Conservation (phyloP, 495 filamentous ascomycete genomes). For the Talaromyces liani region DNA sequence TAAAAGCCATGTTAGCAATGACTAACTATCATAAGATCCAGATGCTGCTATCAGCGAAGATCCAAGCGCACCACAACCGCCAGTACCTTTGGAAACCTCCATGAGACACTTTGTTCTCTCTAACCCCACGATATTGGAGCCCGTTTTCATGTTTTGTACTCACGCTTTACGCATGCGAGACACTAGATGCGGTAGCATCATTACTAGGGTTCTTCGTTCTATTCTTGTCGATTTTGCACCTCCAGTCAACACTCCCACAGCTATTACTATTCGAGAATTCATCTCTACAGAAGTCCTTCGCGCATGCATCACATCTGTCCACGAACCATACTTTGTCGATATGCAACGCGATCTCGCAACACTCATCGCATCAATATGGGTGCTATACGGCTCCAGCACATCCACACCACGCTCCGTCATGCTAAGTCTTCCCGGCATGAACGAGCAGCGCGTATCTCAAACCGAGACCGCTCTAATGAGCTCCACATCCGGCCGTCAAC, state of each 20-base stretch:
- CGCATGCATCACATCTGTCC: slow-evolving; percentile 76
- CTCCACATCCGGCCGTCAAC: slow-evolving; percentile 63
- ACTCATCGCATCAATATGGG: slow-evolving; percentile 78
- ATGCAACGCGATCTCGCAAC: slow-evolving; percentile 87
- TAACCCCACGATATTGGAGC: slow-evolving; percentile 71
- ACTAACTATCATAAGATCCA: slow-evolving; percentile 15
- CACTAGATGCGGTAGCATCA: slow-evolving; percentile 76
- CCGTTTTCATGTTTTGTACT: slow-evolving; percentile 82
- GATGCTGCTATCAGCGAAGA: slow-evolving; percentile 31
- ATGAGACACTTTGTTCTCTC: slow-evolving; percentile 76
- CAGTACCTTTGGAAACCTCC: slow-evolving; percentile 33
- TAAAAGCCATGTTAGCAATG: too few species aligned
- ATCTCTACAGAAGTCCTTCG: slow-evolving; percentile 78
- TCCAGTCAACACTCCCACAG: slow-evolving; percentile 43
- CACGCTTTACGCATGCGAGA: slow-evolving; percentile 89
- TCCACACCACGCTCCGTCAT: slow-evolving; percentile 44
- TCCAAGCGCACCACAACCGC: slow-evolving; percentile 28
- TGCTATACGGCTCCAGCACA: slow-evolving; percentile 60
- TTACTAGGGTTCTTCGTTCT: slow-evolving; percentile 74
- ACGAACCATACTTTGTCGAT: slow-evolving; percentile 95
- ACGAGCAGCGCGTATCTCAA: slow-evolving; percentile 32
- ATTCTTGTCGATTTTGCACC: slow-evolving; percentile 72
- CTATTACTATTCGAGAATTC: slow-evolving; percentile 77
- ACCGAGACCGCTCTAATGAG: slow-evolving; percentile 46
- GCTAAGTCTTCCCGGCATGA: slow-evolving; percentile 51